phyloP scores from a whole-genome alignment of 2,329 filamentous ascomycete species.

The Pseudocercospora fijiensis region DNA sequence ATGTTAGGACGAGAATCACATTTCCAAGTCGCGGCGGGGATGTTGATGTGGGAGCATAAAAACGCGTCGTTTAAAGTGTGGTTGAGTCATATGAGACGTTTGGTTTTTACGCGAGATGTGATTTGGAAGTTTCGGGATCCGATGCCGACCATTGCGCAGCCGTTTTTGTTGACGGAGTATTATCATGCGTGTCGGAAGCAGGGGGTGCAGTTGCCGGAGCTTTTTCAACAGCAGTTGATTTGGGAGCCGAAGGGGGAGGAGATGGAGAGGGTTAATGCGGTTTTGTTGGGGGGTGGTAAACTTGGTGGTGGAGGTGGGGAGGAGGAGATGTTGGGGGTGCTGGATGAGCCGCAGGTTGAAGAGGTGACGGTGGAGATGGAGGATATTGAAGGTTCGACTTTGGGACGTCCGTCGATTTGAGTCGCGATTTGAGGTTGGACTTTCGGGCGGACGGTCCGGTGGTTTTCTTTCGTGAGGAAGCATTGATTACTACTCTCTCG shows the following conservation, averaged over 20 bases:
- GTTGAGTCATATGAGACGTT: slow-evolving; percentile 32
- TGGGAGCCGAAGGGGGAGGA: slow-evolving; percentile 20
- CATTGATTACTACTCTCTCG: too few relatives aligned
- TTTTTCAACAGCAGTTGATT: slow-evolving; percentile 21
- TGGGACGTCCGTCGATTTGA: background rate
- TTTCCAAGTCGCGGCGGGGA: slow-evolving; percentile 19
- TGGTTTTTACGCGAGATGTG: slow-evolving; percentile 36
- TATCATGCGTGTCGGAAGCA: slow-evolving; percentile 23
- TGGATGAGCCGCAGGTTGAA: background rate
- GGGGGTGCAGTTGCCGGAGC: slow-evolving; percentile 15
- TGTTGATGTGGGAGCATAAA: slow-evolving; percentile 35
- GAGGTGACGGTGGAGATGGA: background rate
- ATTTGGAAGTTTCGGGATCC: slow-evolving; percentile 32
- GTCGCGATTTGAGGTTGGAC: background rate
- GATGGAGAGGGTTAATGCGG: slow-evolving; percentile 8
- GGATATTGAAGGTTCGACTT: background rate
- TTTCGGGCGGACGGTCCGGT: too few relatives aligned
- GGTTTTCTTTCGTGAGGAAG: too few relatives aligned
- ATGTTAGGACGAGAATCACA: slow-evolving; percentile 14
- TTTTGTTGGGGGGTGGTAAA: slow-evolving; percentile 2
- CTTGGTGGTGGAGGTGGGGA: background rate
- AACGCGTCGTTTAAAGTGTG: slow-evolving; percentile 23
- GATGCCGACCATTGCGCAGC: slow-evolving; percentile 33
- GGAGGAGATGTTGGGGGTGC: slow-evolving; percentile 1
- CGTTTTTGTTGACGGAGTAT: slow-evolving; percentile 36